These are phyloP conservation scores for Tricholoma terreum DNA, from an alignment of 768 basidiomycete genomes.

Conservation along the genomic window DNA sequence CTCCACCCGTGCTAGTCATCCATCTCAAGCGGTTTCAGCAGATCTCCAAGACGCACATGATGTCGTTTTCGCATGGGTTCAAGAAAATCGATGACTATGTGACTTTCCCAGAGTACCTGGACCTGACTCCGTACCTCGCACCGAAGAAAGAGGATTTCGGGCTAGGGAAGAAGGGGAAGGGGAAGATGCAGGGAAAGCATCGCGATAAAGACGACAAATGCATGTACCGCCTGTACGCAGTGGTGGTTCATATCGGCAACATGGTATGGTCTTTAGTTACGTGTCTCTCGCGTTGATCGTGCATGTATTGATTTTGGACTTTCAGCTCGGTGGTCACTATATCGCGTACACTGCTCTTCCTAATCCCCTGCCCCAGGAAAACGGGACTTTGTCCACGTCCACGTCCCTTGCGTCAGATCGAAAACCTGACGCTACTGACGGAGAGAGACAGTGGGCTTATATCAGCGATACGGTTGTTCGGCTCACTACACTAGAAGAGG, in stretches of 20 bases:
- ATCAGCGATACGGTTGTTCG: conserved; percentile 90
- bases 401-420: neutral
- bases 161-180: conserved; percentile 34
- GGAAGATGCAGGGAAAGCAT: conserved; percentile 14
- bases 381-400: conserved; percentile 4
- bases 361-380: conserved; percentile 18
- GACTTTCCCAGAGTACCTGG: conserved; percentile 83
- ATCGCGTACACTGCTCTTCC: conserved; percentile 81
- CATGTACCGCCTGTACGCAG: conserved; percentile 72
- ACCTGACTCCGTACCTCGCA: conserved; percentile 83
- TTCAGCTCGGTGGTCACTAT: conserved; percentile 85
- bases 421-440: conserved; percentile 6
- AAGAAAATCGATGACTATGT: conserved; percentile 93
- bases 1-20: conserved; percentile 86
- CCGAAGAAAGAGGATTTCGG: conserved; percentile 74
- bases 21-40: conserved; percentile 97
- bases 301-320: conserved; percentile 9
- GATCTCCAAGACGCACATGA: conserved; percentile 55
- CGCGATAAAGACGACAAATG: conserved; percentile 39
- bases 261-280: conserved; percentile 51
- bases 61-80: conserved; percentile 67
- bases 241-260: conserved; percentile 84
- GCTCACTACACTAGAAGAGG: conserved; percentile 79
- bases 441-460: conserved; percentile 78
- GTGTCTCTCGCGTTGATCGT: neutral